Percentiles rank a stretch among this genome's conserved stretches.
phyloP scores from a whole-genome alignment of 768 basidiomycete species.

The Xerocomus potaroensis region DNA sequence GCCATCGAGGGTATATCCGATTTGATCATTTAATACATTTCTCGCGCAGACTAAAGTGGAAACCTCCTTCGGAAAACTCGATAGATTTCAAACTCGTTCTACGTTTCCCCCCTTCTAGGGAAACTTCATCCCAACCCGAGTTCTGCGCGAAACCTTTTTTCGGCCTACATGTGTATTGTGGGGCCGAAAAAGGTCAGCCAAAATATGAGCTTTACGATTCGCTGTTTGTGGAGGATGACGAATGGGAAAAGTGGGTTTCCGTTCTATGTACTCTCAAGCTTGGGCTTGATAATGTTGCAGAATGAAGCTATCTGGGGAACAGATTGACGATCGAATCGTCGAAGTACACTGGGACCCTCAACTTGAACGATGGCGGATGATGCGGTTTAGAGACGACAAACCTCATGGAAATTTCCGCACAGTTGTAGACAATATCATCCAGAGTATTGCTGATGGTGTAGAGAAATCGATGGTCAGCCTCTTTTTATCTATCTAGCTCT shows the following conservation, averaged over 20 bases:
- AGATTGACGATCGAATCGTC: slow-evolving; percentile 89
- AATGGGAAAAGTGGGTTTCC: slow-evolving; percentile 83
- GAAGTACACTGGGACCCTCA: slow-evolving; percentile 87
- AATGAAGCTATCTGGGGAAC: slow-evolving; percentile 78
- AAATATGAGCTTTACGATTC: slow-evolving; percentile 82
- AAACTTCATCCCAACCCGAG: slow-evolving; percentile 61
- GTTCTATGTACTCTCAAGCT: not conserved
- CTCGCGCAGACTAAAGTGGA: slow-evolving; percentile 86
- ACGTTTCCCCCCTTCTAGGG: slow-evolving; percentile 73
- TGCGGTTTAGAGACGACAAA: slow-evolving; percentile 95
- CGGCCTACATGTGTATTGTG: slow-evolving; percentile 77
- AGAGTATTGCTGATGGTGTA: slow-evolving; percentile 91
- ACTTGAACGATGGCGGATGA: slow-evolving; percentile 74
- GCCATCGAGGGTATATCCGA: slow-evolving; percentile 39
- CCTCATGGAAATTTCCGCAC: slow-evolving; percentile 82
- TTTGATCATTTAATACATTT: slow-evolving; percentile 2
- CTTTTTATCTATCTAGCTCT: slow-evolving; percentile 1
- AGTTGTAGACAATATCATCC: slow-evolving; percentile 84
- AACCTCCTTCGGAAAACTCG: slow-evolving; percentile 95
- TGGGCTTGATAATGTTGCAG: slow-evolving; percentile 38
- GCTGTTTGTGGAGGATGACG: slow-evolving; percentile 80
- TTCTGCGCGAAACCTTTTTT: slow-evolving; percentile 84
- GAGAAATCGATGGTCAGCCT: slow-evolving; percentile 75
- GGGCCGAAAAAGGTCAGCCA: slow-evolving; percentile 51
- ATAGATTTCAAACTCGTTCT: slow-evolving; percentile 95